A percentile compares a stretch with the other conserved stretches of the same genome.
Evolutionary conservation across 768 basidiomycete genomes (phyloP).

Genomic region (Leccinum arenicola): DNA sequence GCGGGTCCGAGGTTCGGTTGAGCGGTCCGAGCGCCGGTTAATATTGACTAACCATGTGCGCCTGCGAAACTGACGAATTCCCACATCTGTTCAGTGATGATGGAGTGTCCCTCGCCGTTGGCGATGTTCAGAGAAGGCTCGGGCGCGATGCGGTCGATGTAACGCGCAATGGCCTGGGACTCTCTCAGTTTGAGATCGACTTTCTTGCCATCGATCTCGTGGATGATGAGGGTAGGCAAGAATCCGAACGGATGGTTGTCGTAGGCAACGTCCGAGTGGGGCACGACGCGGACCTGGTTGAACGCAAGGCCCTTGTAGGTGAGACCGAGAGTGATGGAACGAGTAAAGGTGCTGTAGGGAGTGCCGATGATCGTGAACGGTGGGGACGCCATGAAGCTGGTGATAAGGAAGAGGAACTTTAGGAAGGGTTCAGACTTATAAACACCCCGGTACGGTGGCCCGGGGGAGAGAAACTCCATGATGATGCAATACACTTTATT

Average conservation of each 20-base stretch:
- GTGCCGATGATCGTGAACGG: slow-evolving; percentile 31
- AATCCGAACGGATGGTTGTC: slow-evolving; percentile 32
- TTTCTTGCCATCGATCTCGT: slow-evolving; percentile 21
- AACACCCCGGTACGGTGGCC: background rate
- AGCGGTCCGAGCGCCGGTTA: background rate
- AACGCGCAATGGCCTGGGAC: slow-evolving; percentile 28
- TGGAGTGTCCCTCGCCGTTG: slow-evolving; percentile 17
- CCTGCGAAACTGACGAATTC: slow-evolving; percentile 29
- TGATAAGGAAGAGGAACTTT: background rate
- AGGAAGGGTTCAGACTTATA: background rate
- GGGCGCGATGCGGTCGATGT: slow-evolving; percentile 30
- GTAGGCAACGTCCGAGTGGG: slow-evolving; percentile 30
- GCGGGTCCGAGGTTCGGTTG: background rate
- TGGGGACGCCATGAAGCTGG: slow-evolving; percentile 16
- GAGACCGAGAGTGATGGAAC: slow-evolving; percentile 30
- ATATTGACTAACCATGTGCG: slow-evolving; percentile 21
- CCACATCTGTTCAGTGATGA: slow-evolving; percentile 33
- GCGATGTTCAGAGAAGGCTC: slow-evolving; percentile 24
- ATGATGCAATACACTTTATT: background rate
- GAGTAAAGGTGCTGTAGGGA: slow-evolving; percentile 33
- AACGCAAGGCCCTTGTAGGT: slow-evolving; percentile 28
- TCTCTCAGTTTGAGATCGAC: slow-evolving; percentile 29
- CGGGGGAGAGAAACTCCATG: background rate
- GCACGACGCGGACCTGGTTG: slow-evolving; percentile 22
- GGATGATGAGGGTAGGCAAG: slow-evolving; percentile 31